Base-by-base conservation (phyloP, 1,284 basidiomycete species). In the Fomitopsis betulina region DNA sequence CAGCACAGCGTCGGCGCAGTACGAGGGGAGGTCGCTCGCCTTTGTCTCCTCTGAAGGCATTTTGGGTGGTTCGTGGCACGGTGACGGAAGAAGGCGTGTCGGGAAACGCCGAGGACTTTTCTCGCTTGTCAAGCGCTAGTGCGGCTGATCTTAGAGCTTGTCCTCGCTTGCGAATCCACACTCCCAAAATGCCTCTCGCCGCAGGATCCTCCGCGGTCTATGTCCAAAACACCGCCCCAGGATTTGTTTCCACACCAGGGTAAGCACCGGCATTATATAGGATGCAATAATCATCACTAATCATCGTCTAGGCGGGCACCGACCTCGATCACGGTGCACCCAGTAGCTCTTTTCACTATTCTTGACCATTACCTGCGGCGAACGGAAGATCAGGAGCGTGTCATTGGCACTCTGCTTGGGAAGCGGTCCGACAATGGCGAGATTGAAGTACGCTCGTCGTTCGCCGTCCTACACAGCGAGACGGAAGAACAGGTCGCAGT, bases 311-410 rank as follows among this genome's bases (percentile, higher is more conserved):
- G 84, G 62, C 89, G 89, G 62, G 76, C 87, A 60, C 86, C 91
- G 37, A 84, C 86, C 35, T 84, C 80, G 57, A 85, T 96, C 58
- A 91, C 87, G 45, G 83, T 96, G 60, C 93, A 95, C 72, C 94
- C 95, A n/a, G 89, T 92, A 54, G 93, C 94, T 8, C 85, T 99
- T 58, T 95, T 98, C 72, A 90, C 93, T 58, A 95, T 98, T 77
- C 87, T 99, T 63, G 96, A 98, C 76, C 96, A 99, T 78, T 97
- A 95, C 76, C 86, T 98, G 54, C 91, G 97, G 39, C 86, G 95
- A 62, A 89, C 85, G 54, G 85, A 89, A 66, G 74, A 79, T 39
- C 91, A 95, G 68, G 90, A 91, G 64, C 86, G 96, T 58, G 96
- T 99, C 8, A 96, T 99, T 70, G 97, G 97, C 25, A 98, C 97